Evolutionary conservation across 2,329 filamentous ascomycete species (phyloP), one percentile per base, ranked within the genome.

Genomic region (Exophiala sideris): DNA sequence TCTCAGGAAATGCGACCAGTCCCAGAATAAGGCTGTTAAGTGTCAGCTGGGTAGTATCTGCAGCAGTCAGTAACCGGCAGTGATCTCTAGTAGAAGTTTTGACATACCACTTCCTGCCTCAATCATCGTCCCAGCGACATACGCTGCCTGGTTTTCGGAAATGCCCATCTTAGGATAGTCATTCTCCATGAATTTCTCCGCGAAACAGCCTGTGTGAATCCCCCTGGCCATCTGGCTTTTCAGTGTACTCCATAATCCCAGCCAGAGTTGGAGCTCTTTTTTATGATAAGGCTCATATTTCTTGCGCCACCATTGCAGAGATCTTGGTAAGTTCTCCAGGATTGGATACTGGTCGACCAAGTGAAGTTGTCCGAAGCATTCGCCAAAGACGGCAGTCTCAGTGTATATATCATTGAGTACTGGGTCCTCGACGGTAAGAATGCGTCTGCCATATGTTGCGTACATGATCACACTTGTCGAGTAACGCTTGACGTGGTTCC

Each of bases 111-210:
- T 45, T 11, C 53, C 53, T 18, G 48, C 53, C 34, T 52, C 49
- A 12, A 56, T 47, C 48, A 56, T 42, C 47, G 62, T 66, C 7
- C 68, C 68, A 0, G 69, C 67, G 8, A 70, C 57, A 38, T 68
- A 70, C 1, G 68, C 67, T 4, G 66, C 68, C 56, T 70, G 66
- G 4, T 69, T 61, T 39, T 71, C 68, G 34, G 54, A 65, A 39
- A 71, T 64, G 7, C 67, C 68, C 48, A 69, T 67, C n/a, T 64
- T 63, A 11, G 65, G 53, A 16, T 52, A 52, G 12, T 52, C 38
- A 5, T 32, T 33, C 44, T 56, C 44, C 49, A 48, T 52, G 24
- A 56, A 51, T 14, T 52, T 38, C 33, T 51, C 39, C 32, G 51
- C 49, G 47, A 56, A 50, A 39, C 52, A 58, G 8, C 41, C 41